These are phyloP conservation scores for Didymella segeticola DNA, from an alignment of 2,329 filamentous ascomycete genomes.

Conservation along the genomic window DNA sequence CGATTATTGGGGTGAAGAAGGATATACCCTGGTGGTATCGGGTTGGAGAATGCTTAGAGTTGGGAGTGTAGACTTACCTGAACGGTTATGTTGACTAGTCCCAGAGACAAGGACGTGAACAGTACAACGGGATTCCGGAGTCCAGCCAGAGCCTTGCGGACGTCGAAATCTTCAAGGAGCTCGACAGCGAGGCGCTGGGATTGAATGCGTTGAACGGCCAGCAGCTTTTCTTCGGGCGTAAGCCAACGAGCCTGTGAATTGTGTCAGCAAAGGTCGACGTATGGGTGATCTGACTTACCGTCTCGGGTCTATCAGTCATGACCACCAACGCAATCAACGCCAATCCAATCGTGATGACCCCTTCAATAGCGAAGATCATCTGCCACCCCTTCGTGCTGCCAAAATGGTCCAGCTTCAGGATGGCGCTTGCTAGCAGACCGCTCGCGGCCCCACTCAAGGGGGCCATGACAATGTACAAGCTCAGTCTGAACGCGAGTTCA, in stretches of 20 bases:
- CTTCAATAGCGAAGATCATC: constrained; percentile 1
- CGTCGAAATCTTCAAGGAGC: not conserved
- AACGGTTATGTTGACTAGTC: not conserved
- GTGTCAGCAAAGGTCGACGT: not conserved
- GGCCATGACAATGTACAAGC: constrained; percentile 1
- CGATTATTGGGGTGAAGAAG: not conserved
- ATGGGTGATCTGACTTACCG: not conserved
- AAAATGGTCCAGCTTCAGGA: not conserved
- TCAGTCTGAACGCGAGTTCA: not conserved
- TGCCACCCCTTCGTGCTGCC: not conserved
- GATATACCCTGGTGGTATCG: not conserved
- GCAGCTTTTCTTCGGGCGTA: not conserved
- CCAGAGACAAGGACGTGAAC: not conserved
- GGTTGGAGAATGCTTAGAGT: not conserved
- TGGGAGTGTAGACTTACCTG: not conserved
- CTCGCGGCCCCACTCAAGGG: not conserved
- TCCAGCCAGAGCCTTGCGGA: not conserved
- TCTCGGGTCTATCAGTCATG: not conserved
- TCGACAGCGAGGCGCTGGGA: not conserved
- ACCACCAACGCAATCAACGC: not conserved
- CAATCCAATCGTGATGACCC: not conserved
- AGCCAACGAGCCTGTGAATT: not conserved
- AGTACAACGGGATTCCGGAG: not conserved
- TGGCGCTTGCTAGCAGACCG: not conserved
- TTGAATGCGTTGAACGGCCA: not conserved